Conservation (phyloP, 495 filamentous ascomycete genomes). For the Parathielavia hyrcaniae region DNA sequence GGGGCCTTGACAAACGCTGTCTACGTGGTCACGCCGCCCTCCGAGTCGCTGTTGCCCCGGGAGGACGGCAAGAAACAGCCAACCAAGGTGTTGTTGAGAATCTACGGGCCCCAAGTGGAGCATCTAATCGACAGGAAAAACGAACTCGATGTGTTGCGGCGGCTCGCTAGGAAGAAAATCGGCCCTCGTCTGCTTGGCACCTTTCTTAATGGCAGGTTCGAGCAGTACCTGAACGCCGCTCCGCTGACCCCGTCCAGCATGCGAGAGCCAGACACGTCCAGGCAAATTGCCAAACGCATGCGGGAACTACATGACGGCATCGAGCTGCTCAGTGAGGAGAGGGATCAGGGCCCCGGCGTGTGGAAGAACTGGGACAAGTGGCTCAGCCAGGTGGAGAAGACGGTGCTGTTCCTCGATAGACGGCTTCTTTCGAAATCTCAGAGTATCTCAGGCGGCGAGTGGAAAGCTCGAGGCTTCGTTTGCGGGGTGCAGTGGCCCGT, state of each 20-base stretch:
- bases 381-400: slow-evolving; percentile 70
- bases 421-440: slow-evolving; percentile 43
- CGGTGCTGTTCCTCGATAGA: slow-evolving; percentile 69
- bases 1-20: slow-evolving; percentile 94
- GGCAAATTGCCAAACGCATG: slow-evolving; percentile 97
- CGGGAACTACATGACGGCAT: slow-evolving; percentile 92
- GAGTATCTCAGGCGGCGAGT: slow-evolving; percentile 39
- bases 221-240: slow-evolving; percentile 80
- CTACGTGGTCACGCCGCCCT: slow-evolving; percentile 83
- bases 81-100: slow-evolving; percentile 74
- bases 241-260: slow-evolving; percentile 73
- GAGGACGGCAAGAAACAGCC: slow-evolving; percentile 39
- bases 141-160: slow-evolving; percentile 78
- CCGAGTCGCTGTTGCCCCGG: slow-evolving; percentile 41
- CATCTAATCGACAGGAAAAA: slow-evolving; percentile 91
- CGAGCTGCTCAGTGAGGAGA: slow-evolving; percentile 72
- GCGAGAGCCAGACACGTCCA: slow-evolving; percentile 72
- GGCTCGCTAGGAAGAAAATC: slow-evolving; percentile 85
- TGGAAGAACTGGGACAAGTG: slow-evolving; percentile 96
- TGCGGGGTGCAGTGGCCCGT: slow-evolving; percentile 79
- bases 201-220: slow-evolving; percentile 93
- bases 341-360: slow-evolving; percentile 69
- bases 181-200: slow-evolving; percentile 90
- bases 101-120: slow-evolving; percentile 93
- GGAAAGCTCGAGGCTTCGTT: slow-evolving; percentile 66